Conservation (phyloP, 2,329 filamentous ascomycete genomes). For the Phoma sp. region DNA sequence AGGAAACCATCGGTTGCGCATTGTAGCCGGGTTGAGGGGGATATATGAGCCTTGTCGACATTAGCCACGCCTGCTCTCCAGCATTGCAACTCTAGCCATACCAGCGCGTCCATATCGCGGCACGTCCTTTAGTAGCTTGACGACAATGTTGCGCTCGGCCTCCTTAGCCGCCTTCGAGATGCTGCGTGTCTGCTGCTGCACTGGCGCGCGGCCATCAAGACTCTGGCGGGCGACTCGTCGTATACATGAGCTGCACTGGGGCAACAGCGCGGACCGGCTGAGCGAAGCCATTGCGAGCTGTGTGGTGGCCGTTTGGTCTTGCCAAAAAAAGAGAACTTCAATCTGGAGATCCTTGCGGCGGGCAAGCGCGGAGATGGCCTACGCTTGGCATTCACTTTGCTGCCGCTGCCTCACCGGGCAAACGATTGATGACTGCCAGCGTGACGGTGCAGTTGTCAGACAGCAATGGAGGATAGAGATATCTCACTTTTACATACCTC, state of each 20-base stretch:
- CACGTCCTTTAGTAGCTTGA: constrained; percentile 60
- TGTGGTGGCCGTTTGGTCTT: constrained; percentile 16
- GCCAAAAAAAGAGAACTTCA: constrained; percentile 24
- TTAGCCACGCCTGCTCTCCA: constrained; percentile 25
- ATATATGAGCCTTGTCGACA: constrained; percentile 57
- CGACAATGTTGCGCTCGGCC: constrained; percentile 52
- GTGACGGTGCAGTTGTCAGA: constrained; percentile 21
- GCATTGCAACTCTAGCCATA: constrained; percentile 19
- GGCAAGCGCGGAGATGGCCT: constrained; percentile 18
- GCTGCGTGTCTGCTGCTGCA: constrained; percentile 49
- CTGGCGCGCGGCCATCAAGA: constrained; percentile 34
- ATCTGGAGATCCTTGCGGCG: constrained; percentile 37
- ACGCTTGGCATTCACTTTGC: constrained; percentile 28
- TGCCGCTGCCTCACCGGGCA: constrained; percentile 29
- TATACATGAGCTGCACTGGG: constrained; percentile 49
- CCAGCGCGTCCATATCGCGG: constrained; percentile 56
- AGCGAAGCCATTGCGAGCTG: constrained; percentile 42
- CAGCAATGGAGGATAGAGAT: constrained; percentile 40
- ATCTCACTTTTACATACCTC: constrained; percentile 6
- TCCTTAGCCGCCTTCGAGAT: constrained; percentile 55
- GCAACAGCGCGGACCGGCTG: constrained; percentile 40
- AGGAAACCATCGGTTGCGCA: constrained; percentile 63
- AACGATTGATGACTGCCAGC: constrained; percentile 37
- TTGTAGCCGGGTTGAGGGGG: constrained; percentile 57
- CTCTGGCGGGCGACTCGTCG: constrained; percentile 41